Percentiles rank a stretch among this genome's conserved stretches.
phyloP scores from a whole-genome alignment of 139 green algal genomes.

The Chlorella vulgaris region DNA sequence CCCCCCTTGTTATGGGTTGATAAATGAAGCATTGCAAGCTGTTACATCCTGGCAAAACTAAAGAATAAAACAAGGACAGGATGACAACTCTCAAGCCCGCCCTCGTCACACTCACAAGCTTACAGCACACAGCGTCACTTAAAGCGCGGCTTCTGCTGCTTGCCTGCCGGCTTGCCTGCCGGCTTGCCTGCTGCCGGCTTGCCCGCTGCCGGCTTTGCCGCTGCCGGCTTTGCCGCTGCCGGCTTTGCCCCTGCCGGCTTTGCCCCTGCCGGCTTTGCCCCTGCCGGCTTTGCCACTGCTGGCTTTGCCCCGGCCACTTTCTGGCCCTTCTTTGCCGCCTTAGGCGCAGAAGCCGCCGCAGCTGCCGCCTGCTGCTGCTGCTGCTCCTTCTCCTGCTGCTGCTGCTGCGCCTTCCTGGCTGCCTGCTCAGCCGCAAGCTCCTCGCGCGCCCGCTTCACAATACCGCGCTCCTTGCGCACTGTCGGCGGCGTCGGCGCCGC shows the following conservation, averaged over 20 bases:
- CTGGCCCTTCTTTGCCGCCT: conserved; percentile 24
- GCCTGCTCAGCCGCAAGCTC: conserved; percentile 53
- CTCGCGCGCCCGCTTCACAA: conserved; percentile 44
- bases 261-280: neutral
- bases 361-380: neutral
- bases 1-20: no score
- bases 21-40: no score
- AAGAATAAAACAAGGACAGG: no score
- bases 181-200: neutral
- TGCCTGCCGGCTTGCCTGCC: neutral
- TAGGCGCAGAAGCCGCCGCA: no score
- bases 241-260: neutral
- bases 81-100: no score
- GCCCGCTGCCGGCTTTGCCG: neutral
- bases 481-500: conserved; percentile 4
- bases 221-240: neutral
- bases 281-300: neutral
- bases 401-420: conserved; percentile 9
- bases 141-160: neutral
- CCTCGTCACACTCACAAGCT: no score
- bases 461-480: conserved; percentile 40
- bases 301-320: neutral
- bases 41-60: no score
- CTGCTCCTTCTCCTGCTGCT: neutral
- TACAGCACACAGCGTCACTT: no score